Percentiles rank a stretch among this genome's conserved stretches.
Conservation (phyloP, 1,139 yeast genomes). For the Magnusiomyces clavatus region DNA sequence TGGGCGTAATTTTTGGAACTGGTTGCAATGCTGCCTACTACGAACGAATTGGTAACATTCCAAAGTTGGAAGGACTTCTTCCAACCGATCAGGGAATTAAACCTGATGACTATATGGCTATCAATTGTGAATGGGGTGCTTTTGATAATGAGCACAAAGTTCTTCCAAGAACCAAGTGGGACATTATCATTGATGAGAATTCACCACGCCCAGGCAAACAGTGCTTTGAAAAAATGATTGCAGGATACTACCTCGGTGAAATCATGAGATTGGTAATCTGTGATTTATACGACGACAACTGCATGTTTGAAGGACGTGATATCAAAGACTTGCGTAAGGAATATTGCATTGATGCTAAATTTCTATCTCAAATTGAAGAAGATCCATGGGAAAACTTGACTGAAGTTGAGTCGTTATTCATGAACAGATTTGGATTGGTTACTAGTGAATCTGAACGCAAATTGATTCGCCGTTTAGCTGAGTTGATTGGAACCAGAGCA, state of each 20-base stretch:
- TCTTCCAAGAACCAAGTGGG: constrained; percentile 88
- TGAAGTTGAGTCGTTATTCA: constrained; percentile 64
- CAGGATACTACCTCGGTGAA: constrained; percentile 95
- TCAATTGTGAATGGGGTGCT: constrained; percentile 97
- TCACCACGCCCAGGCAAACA: constrained; percentile 98
- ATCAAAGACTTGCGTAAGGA: constrained; percentile 49
- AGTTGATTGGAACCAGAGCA: constrained; percentile 83
- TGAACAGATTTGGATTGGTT: constrained; percentile 47
- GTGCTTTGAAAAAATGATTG: constrained; percentile 93
- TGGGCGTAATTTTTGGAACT: constrained; percentile 96
- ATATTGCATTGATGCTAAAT: constrained; percentile 81
- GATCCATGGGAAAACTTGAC: constrained; percentile 83
- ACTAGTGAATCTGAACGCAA: constrained; percentile 76
- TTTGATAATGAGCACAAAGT: constrained; percentile 78
- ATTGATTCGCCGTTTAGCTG: constrained; percentile 74
- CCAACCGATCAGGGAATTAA: constrained; percentile 47
- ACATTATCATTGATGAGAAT: constrained; percentile 66
- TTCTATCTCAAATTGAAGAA: constrained; percentile 78
- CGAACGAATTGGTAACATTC: constrained; percentile 66
- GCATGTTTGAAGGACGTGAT: constrained; percentile 65
- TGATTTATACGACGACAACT: constrained; percentile 58
- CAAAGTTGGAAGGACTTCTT: constrained; percentile 70
- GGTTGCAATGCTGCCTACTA: constrained; percentile 97
- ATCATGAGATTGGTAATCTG: constrained; percentile 71
- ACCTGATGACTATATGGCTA: constrained; percentile 73